Evolutionary conservation across 2,329 filamentous ascomycete species (phyloP).

Genomic region (Talaromyces amestolkiae): DNA sequence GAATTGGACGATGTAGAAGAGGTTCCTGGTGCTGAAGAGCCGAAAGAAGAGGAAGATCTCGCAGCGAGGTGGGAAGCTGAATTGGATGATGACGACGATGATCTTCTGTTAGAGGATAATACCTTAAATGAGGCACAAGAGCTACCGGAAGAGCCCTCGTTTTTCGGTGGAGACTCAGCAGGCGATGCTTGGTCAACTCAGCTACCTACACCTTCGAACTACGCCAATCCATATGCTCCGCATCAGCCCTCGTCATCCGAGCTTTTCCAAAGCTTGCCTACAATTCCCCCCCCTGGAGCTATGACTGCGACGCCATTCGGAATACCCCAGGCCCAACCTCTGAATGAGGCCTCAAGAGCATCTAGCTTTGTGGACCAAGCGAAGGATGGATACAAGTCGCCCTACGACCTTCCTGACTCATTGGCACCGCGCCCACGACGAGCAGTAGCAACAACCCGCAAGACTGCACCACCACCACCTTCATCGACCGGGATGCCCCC

Average conservation of each 20-base stretch:
- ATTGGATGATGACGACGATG: conserved; percentile 78
- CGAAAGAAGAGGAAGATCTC: conserved; percentile 60
- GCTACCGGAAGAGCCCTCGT: conserved; percentile 26
- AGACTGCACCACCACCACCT: conserved; percentile 45
- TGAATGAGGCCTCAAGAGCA: conserved; percentile 44
- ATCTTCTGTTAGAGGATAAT: conserved; percentile 72
- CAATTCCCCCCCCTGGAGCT: conserved; percentile 24
- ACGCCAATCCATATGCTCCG: conserved; percentile 50
- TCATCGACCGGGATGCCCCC: conserved; percentile 46
- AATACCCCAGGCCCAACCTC: neutral
- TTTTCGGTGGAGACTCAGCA: conserved; percentile 19
- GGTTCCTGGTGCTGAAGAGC: neutral
- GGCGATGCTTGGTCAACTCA: conserved; percentile 22
- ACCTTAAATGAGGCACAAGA: conserved; percentile 25
- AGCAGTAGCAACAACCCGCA: conserved; percentile 58
- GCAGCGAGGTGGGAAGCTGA: conserved; percentile 82
- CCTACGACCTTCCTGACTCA: conserved; percentile 92
- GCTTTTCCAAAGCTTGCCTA: conserved; percentile 39
- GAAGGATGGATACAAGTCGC: conserved; percentile 89
- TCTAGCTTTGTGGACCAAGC: conserved; percentile 88
- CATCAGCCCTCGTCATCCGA: conserved; percentile 51
- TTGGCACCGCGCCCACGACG: conserved; percentile 62
- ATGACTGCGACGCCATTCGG: conserved; percentile 9
- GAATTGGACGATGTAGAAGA: conserved; percentile 56
- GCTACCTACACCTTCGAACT: conserved; percentile 23